Base-by-base conservation (phyloP, 305 asterid species). In the Vinca major region DNA sequence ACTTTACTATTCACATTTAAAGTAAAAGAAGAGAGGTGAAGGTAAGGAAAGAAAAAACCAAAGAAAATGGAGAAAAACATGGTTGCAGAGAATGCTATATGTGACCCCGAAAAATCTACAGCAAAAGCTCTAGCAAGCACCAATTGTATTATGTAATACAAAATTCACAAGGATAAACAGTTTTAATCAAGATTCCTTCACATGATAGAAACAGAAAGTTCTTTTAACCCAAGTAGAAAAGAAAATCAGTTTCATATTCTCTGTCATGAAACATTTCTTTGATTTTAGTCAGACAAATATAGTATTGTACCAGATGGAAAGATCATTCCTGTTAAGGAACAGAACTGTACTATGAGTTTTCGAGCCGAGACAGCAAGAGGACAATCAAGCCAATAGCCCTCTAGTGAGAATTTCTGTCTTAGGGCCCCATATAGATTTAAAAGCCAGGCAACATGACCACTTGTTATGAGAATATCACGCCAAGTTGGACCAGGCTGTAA, bases 351-450 rank as follows among this genome's bases (percentile, higher is more conserved):
- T 65, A 90, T 68, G 75, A 93, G 95, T 79, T 83, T 90, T 65
- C 99, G 89, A 62, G 97, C 92, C 69, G 83, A 80, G 69, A 89
- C 96, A 63, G 96, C 99, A 80, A 93, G 88, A 82, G 97, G 99
- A 78, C 96, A 89, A 75, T 90, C 99, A 65, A 89, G 80, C 97
- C 97, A 93, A 83, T 84, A 86, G 66, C 92, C 91, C 66, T 87
- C 86, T 73, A 76, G 37, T n/a, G 95, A 86, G 79, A 89, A 87
- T 80, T 93, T 93, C 78, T 85, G 92, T 76, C 99, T 85, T 73
- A 93, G 76, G 13, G 88, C 92, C 78, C 85, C 78, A 78, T 93
- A 90, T 48, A 93, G 83, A 80, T 83, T 83, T 75, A 92, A 75
- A 76, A 93, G 91, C 99, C 99, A 93, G 65, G 87, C 92, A 55